Percentiles rank a stretch among this genome's conserved stretches.
Evolutionary conservation across 352 stramenopile species (phyloP).

Genomic region (Globisporangium emineosum): DNA sequence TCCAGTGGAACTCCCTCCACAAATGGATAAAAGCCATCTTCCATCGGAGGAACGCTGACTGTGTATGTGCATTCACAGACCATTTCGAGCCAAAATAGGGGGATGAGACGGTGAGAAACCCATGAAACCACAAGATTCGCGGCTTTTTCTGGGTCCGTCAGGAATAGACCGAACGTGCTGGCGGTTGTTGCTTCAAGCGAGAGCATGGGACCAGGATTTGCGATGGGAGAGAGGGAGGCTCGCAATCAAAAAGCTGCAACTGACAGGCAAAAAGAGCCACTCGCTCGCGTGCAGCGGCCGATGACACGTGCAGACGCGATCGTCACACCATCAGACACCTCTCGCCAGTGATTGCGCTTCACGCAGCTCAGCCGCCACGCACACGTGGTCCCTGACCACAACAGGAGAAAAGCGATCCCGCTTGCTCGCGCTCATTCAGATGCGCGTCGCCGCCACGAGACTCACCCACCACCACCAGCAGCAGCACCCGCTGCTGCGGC

Average conservation of each 20-base stretch:
- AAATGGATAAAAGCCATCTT: not conserved
- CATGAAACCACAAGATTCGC: not conserved
- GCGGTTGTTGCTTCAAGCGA: not conserved
- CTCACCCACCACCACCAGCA: constrained; percentile 2
- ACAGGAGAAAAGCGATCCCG: not conserved
- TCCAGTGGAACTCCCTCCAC: not conserved
- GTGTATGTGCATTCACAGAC: constrained; percentile 11
- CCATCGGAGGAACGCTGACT: not conserved
- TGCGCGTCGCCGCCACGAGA: constrained; percentile 1
- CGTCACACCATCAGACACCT: constrained; percentile 5
- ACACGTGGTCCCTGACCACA: too few relatives aligned
- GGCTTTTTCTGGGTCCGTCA: not conserved
- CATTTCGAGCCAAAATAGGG: too few relatives aligned
- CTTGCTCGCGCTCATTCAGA: not conserved
- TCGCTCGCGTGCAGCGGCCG: not conserved
- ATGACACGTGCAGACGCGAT: constrained; percentile 15
- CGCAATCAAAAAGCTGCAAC: not conserved
- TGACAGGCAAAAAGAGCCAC: not conserved
- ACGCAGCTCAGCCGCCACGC: too few relatives aligned
- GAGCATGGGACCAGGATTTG: not conserved
- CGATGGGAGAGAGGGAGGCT: not conserved
- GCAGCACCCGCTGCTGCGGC: not conserved
- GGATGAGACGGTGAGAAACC: not conserved
- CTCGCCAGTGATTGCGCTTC: not conserved
- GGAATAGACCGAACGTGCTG: too few relatives aligned